phyloP scores from a whole-genome alignment of 768 basidiomycete species.

The Russula ochroleuca region DNA sequence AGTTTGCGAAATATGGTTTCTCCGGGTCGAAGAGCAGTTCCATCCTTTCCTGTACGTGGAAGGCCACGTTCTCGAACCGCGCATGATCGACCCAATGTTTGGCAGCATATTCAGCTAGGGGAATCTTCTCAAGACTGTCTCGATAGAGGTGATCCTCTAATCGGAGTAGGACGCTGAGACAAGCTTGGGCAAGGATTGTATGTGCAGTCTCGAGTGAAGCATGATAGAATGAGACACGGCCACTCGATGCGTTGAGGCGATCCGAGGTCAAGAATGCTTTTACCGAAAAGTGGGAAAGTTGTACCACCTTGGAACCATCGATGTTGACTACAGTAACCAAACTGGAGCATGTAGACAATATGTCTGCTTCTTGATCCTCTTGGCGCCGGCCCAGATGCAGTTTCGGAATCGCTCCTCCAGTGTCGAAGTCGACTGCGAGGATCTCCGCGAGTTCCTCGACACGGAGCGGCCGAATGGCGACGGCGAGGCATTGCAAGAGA shows the following conservation, averaged over 20 bases:
- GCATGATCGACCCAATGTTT: not conserved
- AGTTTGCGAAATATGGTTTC: not conserved
- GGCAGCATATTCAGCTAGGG: not conserved
- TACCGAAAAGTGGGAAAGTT: not conserved
- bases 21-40: not conserved
- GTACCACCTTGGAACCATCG: not conserved
- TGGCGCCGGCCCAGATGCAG: not conserved
- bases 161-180: not conserved
- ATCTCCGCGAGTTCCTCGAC: constrained; percentile 6
- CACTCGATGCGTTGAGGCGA: not conserved
- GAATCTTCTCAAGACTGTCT: not conserved
- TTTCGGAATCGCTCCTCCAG: not conserved
- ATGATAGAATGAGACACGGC: not conserved
- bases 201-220: not conserved
- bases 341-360: not conserved
- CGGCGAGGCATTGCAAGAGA: constrained; percentile 2
- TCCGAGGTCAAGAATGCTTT: not conserved
- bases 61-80: not conserved
- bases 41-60: not conserved
- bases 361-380: not conserved
- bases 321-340: not conserved
- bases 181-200: not conserved
- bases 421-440: not conserved
- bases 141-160: not conserved
- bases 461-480: not conserved